A percentile compares a stretch with the other conserved stretches of the same genome.
These are phyloP conservation scores for Elsinoe fawcettii DNA, from an alignment of 2,329 filamentous ascomycete genomes.

Conservation along the genomic window DNA sequence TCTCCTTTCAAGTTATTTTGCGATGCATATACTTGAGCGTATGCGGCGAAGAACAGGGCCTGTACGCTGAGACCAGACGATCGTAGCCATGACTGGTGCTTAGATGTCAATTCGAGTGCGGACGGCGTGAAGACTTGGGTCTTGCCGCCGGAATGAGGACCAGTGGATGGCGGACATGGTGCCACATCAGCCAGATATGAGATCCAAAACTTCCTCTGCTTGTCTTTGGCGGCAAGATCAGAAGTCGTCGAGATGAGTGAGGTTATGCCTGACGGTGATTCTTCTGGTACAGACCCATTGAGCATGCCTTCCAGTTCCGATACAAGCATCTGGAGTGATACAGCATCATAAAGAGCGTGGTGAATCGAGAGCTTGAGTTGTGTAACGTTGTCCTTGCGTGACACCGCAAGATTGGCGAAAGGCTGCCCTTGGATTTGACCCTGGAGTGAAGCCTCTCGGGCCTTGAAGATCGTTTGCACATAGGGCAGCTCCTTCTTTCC, in stretches of 20 bases:
- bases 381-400: conserved; percentile 18
- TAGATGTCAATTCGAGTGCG: conserved; percentile 36
- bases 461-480: conserved; percentile 54
- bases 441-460: conserved; percentile 29
- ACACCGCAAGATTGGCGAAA: conserved; percentile 21
- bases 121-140: conserved; percentile 44
- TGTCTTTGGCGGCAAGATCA: conserved; percentile 17
- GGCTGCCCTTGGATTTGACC: conserved; percentile 14
- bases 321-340: conserved; percentile 63
- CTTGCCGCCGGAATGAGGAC: conserved; percentile 23
- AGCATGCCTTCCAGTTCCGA: conserved; percentile 42
- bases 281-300: background rate
- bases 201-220: conserved; percentile 43
- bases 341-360: conserved; percentile 80
- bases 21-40: conserved; percentile 47
- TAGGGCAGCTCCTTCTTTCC: conserved; percentile 44
- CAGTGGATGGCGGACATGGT: conserved; percentile 18
- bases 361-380: conserved; percentile 53
- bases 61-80: conserved; percentile 59
- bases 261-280: conserved; percentile 27
- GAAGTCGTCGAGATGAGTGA: conserved; percentile 34
- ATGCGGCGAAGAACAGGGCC: conserved; percentile 65
- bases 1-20: conserved; percentile 28
- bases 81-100: conserved; percentile 39
- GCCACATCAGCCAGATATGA: conserved; percentile 35